Percentiles rank a stretch among this genome's conserved stretches.
Conservation (phyloP, 1,284 basidiomycete species). For the Sporisorium graminicola region DNA sequence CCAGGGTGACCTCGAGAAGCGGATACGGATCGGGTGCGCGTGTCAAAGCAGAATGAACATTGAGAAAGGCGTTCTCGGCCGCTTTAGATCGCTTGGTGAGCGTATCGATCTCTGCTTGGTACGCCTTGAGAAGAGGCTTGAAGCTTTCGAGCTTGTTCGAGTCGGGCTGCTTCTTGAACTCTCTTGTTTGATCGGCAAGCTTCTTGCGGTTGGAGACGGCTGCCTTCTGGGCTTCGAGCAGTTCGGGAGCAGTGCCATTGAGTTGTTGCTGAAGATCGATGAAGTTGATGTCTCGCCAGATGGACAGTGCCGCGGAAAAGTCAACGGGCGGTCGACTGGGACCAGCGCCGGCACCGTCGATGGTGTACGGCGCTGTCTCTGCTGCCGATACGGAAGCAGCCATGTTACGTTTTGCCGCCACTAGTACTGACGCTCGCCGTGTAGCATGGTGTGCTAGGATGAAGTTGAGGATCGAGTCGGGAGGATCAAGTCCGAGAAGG, state of each 20-base stretch:
- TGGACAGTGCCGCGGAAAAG: slow-evolving; percentile 53
- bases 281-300: slow-evolving; percentile 57
- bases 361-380: slow-evolving; percentile 19
- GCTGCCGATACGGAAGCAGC: slow-evolving; percentile 8
- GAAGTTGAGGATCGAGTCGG: neutral
- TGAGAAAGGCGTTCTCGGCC: slow-evolving; percentile 92
- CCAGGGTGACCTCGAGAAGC: slow-evolving; percentile 89
- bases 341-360: slow-evolving; percentile 23
- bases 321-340: slow-evolving; percentile 38
- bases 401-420: slow-evolving; percentile 7
- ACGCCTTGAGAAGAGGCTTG: slow-evolving; percentile 71
- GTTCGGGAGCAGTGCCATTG: slow-evolving; percentile 29
- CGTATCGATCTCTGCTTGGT: slow-evolving; percentile 95
- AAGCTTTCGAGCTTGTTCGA: slow-evolving; percentile 57
- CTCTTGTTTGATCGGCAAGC: slow-evolving; percentile 65
- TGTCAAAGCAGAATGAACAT: slow-evolving; percentile 76
- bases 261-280: slow-evolving; percentile 47
- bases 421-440: neutral
- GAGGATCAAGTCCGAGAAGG: neutral
- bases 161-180: slow-evolving; percentile 62
- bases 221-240: slow-evolving; percentile 56
- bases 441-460: slow-evolving; percentile 1
- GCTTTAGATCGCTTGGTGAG: slow-evolving; percentile 90
- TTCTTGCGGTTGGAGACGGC: slow-evolving; percentile 60
- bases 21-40: slow-evolving; percentile 97